Evolutionary conservation across 306 rosid genomes (phyloP), one percentile per base, ranked within the genome.

Genomic region (Mimosa pudica): DNA sequence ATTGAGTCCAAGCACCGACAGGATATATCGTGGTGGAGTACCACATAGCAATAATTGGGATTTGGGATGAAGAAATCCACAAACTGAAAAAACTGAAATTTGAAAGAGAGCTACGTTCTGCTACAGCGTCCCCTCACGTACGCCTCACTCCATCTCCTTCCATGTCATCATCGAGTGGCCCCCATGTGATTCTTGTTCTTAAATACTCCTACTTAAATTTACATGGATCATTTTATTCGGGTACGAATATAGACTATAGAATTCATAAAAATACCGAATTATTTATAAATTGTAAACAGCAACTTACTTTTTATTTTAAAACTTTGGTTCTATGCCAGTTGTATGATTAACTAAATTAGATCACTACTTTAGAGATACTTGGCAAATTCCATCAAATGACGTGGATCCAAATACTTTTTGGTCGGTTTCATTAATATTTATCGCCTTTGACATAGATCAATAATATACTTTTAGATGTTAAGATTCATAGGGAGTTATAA

Each of bases 51-150:
- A 9, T 20, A 58, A 20, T 24, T 58, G 35, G 38, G 76, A 55
- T 45, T 55, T 42, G 79, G 24, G 76, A 54, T 33, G 7, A 10
- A 4, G 33, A 33, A 74, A 81, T 7, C 13, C 46, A n/a, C 4
- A 74, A 81, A 81, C 80, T n/a, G 84, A 81, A 67, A 45, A 76
- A 76, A 70, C 60, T 41, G 74, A 71, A 38, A 48, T 13, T 55
- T 81, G 63, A 52, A 41, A 78, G 24, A 18, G 30, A 38, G 80
- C 24, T n/a, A 3, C 24, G 18, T 58, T 58, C 62, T 3, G 11
- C 13, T 74, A 41, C 57, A 30, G 16, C 30, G 18, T 6, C 3
- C 12, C 1, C 51, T n/a, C 33, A 16, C 67, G 2, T 38, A 67
- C 45, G 6, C 64, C 24, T 66, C 6, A 14, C 16, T 30, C 20